These are phyloP conservation scores for Fraxinus cuspidata DNA, from an alignment of 257 asterid genomes.

Conservation along the genomic window DNA sequence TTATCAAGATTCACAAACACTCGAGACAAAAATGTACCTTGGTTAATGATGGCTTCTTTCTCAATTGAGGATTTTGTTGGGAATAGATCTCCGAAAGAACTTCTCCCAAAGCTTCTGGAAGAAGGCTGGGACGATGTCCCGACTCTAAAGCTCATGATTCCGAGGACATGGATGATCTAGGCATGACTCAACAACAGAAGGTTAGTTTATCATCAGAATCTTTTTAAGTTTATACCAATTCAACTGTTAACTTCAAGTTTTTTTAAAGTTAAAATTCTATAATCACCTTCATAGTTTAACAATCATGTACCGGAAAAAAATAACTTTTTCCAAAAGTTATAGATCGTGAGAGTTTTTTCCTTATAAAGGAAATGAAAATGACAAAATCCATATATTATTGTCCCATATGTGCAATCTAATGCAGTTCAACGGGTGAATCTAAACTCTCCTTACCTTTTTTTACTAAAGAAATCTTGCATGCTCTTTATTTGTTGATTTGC, in stretches of 20 bases:
- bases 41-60: conserved; percentile 54
- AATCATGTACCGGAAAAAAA: neutral
- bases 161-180: conserved; percentile 66
- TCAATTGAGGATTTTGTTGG: conserved; percentile 75
- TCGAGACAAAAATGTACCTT: too few species aligned
- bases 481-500: neutral
- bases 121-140: conserved; percentile 95
- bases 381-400: neutral
- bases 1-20: too few species aligned
- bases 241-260: neutral
- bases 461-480: neutral
- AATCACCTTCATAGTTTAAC: neutral
- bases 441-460: neutral
- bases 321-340: neutral
- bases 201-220: conserved; percentile 38
- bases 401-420: neutral
- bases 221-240: neutral
- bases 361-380: neutral
- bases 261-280: neutral
- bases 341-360: neutral
- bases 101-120: conserved; percentile 63
- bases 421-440: neutral
- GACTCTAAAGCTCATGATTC: conserved; percentile 74
- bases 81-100: conserved; percentile 58
- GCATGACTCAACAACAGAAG: conserved; percentile 72